These are phyloP conservation scores for Calonectria crousiana DNA, from an alignment of 2,329 filamentous ascomycete genomes.

Conservation along the genomic window DNA sequence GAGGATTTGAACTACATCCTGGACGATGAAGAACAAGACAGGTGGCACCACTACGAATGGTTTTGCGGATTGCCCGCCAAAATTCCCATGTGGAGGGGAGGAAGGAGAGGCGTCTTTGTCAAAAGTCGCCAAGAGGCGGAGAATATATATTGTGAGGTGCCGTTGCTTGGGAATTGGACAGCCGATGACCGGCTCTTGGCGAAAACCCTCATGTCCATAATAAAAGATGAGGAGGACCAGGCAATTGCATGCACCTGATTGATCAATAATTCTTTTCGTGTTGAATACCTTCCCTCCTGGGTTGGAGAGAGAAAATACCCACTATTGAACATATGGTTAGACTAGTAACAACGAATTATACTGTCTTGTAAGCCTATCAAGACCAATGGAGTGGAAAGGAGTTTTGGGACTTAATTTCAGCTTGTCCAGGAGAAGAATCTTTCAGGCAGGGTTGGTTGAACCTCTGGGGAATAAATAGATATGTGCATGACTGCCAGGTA, in stretches of 20 bases:
- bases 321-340: too few relatives aligned
- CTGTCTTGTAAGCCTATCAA: too few relatives aligned
- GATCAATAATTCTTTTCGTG: neutral
- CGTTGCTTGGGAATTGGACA: neutral
- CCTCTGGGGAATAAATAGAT: too few relatives aligned
- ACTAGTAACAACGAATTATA: too few relatives aligned
- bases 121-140: neutral
- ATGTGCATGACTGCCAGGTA: too few relatives aligned
- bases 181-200: neutral
- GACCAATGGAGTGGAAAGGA: too few relatives aligned
- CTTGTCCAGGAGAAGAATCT: too few relatives aligned
- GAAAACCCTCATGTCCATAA: neutral
- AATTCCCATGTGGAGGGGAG: neutral
- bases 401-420: too few relatives aligned
- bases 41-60: neutral
- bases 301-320: too few relatives aligned
- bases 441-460: too few relatives aligned
- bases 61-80: neutral
- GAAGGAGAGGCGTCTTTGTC: neutral
- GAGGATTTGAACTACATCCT: neutral
- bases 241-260: neutral
- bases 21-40: neutral
- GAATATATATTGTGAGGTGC: neutral
- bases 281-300: too few relatives aligned
- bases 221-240: neutral